A percentile compares a stretch with the other conserved stretches of the same genome.
These are phyloP conservation scores for Exophiala sp. DNA, from an alignment of 2,329 filamentous ascomycete genomes.

Conservation along the genomic window DNA sequence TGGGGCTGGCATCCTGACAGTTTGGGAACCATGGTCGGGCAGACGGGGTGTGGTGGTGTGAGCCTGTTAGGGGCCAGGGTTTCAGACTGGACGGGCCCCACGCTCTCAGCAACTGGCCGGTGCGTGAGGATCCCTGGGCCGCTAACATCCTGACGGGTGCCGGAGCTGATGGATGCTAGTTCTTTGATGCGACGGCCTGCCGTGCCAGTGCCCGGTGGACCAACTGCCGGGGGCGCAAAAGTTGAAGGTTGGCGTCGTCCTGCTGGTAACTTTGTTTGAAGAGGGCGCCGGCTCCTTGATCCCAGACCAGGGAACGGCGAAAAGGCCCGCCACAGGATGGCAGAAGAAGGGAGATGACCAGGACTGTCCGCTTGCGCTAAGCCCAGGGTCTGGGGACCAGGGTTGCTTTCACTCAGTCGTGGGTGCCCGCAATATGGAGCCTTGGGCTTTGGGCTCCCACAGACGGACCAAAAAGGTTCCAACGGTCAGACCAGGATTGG, in stretches of 20 bases:
- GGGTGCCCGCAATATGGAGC: not conserved
- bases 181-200: conserved; percentile 1
- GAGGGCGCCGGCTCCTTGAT: conserved; percentile 3
- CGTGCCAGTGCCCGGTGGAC: conserved; percentile 1
- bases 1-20: conserved; percentile 2
- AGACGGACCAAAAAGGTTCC: conserved; percentile 19
- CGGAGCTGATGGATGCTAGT: not conserved
- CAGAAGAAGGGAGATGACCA: conserved; percentile 11
- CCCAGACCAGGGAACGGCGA: conserved; percentile 10
- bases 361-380: conserved; percentile 1
- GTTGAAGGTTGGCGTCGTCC: not conserved
- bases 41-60: not conserved
- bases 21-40: conserved; percentile 1
- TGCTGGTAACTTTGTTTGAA: conserved; percentile 5
- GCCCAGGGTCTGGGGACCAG: conserved; percentile 10
- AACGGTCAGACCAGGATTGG: conserved; percentile 19
- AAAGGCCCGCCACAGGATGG: conserved; percentile 3
- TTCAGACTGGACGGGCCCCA: not conserved
- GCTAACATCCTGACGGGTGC: not conserved
- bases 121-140: not conserved
- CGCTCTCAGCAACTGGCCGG: not conserved
- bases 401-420: conserved; percentile 3
- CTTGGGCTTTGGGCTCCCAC: not conserved
- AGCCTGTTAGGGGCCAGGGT: conserved; percentile 1
- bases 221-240: conserved; percentile 3